phyloP scores from a whole-genome alignment of 352 stramenopile species.

The Thraustotheca clavata region DNA sequence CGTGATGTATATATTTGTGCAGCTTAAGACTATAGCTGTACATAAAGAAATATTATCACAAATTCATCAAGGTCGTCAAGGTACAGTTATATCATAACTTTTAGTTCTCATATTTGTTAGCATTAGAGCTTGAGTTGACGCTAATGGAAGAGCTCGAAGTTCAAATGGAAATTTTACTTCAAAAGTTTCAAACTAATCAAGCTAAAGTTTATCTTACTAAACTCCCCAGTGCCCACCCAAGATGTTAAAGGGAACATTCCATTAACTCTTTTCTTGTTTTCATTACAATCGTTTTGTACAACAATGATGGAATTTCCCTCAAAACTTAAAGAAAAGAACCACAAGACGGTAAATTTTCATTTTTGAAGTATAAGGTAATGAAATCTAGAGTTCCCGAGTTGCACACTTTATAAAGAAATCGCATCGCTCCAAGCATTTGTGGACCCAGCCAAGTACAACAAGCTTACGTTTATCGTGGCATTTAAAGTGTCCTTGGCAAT shows the following conservation, averaged over 20 bases:
- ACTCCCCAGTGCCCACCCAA: conserved; percentile 45
- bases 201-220: conserved; percentile 42
- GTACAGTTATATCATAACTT: conserved; percentile 25
- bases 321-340: conserved; percentile 51
- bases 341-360: conserved; percentile 24
- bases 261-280: conserved; percentile 76
- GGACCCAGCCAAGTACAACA: conserved; percentile 34
- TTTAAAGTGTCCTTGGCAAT: conserved; percentile 56
- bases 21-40: conserved; percentile 50
- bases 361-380: not conserved
- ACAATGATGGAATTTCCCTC: conserved; percentile 65
- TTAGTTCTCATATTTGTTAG: not conserved
- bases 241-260: conserved; percentile 76
- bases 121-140: conserved; percentile 43
- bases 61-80: conserved; percentile 39
- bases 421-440: conserved; percentile 41
- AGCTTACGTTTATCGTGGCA: conserved; percentile 32
- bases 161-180: conserved; percentile 63
- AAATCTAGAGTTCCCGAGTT: conserved; percentile 28
- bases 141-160: conserved; percentile 35
- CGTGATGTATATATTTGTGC: conserved; percentile 75
- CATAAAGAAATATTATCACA: conserved; percentile 60
- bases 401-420: conserved; percentile 41
- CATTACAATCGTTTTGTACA: conserved; percentile 74
- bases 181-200: conserved; percentile 49